A percentile compares a stretch with the other conserved stretches of the same genome.
phyloP scores from a whole-genome alignment of 177 flowering plant genomes.

The Telopea speciosissima region DNA sequence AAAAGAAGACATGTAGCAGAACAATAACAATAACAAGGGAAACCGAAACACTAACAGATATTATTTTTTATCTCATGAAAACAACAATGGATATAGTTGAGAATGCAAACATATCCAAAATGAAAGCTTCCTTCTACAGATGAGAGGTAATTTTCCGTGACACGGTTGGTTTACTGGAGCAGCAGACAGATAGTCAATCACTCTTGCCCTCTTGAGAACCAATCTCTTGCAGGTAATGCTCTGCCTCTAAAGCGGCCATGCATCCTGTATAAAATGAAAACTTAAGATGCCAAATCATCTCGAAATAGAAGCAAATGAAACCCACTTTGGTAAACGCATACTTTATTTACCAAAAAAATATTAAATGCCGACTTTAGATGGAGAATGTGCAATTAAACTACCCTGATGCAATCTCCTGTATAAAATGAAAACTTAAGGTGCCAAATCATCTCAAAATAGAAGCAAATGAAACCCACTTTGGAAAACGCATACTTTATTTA shows the following conservation, averaged over 20 bases:
- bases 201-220: conserved; percentile 65
- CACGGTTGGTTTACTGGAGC: no score
- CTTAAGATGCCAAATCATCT: background rate
- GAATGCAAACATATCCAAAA: no score
- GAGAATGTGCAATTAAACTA: background rate
- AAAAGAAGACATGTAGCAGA: no score
- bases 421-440: background rate
- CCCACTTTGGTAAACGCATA: background rate
- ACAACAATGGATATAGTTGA: no score
- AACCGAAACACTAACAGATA: no score
- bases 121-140: background rate
- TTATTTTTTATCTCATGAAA: no score
- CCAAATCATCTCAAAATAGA: background rate
- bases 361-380: background rate
- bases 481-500: no score
- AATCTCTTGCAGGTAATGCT: conserved; percentile 84
- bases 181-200: conserved; percentile 37
- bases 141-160: background rate
- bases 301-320: background rate
- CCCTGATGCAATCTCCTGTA: conserved; percentile 46
- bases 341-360: no score
- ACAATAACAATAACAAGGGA: no score
- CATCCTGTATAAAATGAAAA: conserved; percentile 52
- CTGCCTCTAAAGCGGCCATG: conserved; percentile 98
- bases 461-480: background rate